Evolutionary conservation across 345 rosid species (phyloP).

Genomic region (Citrus hindsii): DNA sequence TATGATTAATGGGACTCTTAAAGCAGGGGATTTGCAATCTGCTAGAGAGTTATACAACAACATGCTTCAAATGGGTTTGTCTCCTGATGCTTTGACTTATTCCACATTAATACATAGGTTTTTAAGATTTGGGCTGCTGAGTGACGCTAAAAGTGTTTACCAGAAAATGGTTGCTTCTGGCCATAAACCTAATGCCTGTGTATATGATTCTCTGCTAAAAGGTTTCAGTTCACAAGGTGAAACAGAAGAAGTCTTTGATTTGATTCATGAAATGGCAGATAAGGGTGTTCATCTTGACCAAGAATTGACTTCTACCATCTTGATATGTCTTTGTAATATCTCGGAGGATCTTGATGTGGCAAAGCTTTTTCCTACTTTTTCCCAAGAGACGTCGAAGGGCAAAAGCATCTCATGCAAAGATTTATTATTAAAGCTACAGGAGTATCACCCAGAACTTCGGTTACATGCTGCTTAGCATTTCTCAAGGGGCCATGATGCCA

Average conservation of each 20-base stretch:
- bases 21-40: constrained; percentile 45
- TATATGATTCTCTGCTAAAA: constrained; percentile 60
- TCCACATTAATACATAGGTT: constrained; percentile 53
- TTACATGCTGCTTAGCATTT: constrained; percentile 11
- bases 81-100: constrained; percentile 52
- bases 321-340: constrained; percentile 48
- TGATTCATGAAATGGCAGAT: constrained; percentile 51
- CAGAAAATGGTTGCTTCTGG: constrained; percentile 62
- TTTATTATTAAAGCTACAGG: constrained; percentile 23
- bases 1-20: constrained; percentile 59
- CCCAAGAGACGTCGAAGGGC: constrained; percentile 23
- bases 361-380: constrained; percentile 41
- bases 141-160: constrained; percentile 45
- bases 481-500: neutral
- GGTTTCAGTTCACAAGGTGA: constrained; percentile 42
- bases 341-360: constrained; percentile 28
- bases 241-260: constrained; percentile 38
- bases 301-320: constrained; percentile 40
- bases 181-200: constrained; percentile 35
- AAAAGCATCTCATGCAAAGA: constrained; percentile 27
- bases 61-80: constrained; percentile 50
- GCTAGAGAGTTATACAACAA: constrained; percentile 43
- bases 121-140: constrained; percentile 47
- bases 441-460: constrained; percentile 13
- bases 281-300: constrained; percentile 45